Base-by-base conservation (phyloP, 2,329 filamentous ascomycete species). In the Didymella arachidicola region DNA sequence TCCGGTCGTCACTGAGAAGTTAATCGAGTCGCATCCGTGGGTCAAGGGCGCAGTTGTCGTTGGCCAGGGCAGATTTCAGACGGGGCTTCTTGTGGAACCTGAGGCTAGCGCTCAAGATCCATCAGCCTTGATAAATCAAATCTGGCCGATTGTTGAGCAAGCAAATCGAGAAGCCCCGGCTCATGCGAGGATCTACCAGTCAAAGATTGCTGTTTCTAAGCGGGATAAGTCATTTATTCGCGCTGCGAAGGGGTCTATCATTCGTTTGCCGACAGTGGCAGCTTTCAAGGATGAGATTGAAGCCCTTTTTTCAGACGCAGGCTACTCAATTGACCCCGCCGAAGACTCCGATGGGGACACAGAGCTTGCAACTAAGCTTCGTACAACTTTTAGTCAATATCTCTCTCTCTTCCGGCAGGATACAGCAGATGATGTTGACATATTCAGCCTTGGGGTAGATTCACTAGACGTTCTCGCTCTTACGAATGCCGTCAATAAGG, bases 161-260 rank as follows among this genome's bases (percentile, higher is more conserved):
- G 64, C 63, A 1, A 75, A 75, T 42, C 49, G 22, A 1, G 48
- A 56, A 16, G 42, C 65, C 2, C 69, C 72, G 16, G 57, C 58
- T 8, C 70, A 74, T 43, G 72, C 65, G 14, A 56, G 65, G 7
- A 65, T 75, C 4, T 57, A 65, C 2, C 48, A 59, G 12, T 44
- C 52, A 1, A 66, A 59, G 8, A 53, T 70, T 2, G 36, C 66
- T 2, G 16, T 74, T 8, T 45, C 68, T 2, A 51, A 42, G 8
- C 38, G 53, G 3, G 10, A 59, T 1, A 63, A 61, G 19, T 60
- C 62, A 2, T 65, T 65, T 42, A 18, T 49, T 4, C 61, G 65
- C 2, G 62, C 70, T 7, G 70, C 63, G 0, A 76, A 75, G 30
- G 73, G 71, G 0, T 68, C 67, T 0, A 51, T 68, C 14, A 62